Evolutionary conservation across 2,329 filamentous ascomycete genomes (phyloP), one percentile per base, ranked within the genome.

Genomic region (Xylariales sp.): DNA sequence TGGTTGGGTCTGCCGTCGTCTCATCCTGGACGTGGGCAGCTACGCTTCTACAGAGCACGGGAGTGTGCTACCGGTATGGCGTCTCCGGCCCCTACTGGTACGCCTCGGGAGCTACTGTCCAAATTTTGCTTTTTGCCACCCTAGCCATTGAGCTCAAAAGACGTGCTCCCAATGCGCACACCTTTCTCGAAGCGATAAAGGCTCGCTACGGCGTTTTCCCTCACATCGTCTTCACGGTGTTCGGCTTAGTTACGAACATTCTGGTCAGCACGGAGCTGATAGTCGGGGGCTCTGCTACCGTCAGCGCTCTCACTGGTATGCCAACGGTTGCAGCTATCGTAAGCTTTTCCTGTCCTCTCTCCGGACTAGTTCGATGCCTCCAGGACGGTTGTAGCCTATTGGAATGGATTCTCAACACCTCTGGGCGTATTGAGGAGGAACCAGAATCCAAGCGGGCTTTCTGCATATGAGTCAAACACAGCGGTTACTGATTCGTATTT

Each of bases 1-100:
- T 95, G 11, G 88, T 95, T 1, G 86, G 87, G 9, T 86, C 87
- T 4, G 89, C 88, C 12, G 89, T 95, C n/a, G 88, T 95, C 3
- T 90, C 85, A 12, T 89, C 84, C 4, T 95, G 90, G 89, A 95
- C 89, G 0, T 95, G 88, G 88, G 88, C 88, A 1, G 88, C 87
- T 16, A 93, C 87, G 0, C 70, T 91, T 2, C 71, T 93, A 3
- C 87, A 93, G 57, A 86, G 80, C 2, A 83, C 86, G 1, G 78
- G 82, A n/a, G 85, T 95, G 14, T 87, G 86, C 47, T 95, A 95
- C 62, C 72, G 79, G 47, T 91, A 91, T 56, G 86, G 82, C 10
- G 73, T 86, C 28, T 73, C 76, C 0, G 80, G 78, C 11, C 67
- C 68, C 8, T 74, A 75, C 33, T 79, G 74, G 74, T 83, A 83